A percentile compares a stretch with the other conserved stretches of the same genome.
Conservation (phyloP, 768 basidiomycete genomes). For the Lepiota brunneoincarnata region DNA sequence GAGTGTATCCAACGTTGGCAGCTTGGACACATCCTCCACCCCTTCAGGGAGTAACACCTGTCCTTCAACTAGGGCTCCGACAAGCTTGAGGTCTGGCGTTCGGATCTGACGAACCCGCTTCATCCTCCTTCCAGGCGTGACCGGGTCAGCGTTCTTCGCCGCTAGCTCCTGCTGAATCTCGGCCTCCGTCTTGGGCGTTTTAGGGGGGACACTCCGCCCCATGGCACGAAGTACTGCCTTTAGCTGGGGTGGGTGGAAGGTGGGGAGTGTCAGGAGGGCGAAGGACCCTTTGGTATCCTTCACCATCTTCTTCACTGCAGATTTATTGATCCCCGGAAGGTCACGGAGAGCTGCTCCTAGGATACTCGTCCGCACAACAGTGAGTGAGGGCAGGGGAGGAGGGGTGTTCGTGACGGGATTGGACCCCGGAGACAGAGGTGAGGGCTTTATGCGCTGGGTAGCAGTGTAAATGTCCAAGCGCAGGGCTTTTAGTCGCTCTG, state of each 20-base stretch:
- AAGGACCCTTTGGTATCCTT: constrained; percentile 56
- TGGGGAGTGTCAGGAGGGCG: constrained; percentile 62
- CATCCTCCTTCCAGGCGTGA: constrained; percentile 66
- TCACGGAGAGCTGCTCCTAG: constrained; percentile 77
- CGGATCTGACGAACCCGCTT: constrained; percentile 55
- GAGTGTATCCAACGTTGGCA: constrained; percentile 77
- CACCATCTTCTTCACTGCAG: constrained; percentile 50
- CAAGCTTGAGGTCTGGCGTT: constrained; percentile 65
- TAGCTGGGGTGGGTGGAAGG: constrained; percentile 72
- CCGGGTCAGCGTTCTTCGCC: constrained; percentile 60
- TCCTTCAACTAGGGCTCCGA: constrained; percentile 81
- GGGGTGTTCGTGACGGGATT: constrained; percentile 26
- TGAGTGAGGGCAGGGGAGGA: constrained; percentile 49
- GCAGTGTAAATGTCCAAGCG: constrained; percentile 66
- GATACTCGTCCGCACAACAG: constrained; percentile 72
- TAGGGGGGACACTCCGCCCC: constrained; percentile 62
- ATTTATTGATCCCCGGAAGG: constrained; percentile 46
- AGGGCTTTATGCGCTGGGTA: constrained; percentile 41
- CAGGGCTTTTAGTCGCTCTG: constrained; percentile 63
- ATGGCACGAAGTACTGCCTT: constrained; percentile 64
- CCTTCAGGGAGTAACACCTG: constrained; percentile 59
- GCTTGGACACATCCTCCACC: constrained; percentile 61
- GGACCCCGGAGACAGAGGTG: constrained; percentile 30
- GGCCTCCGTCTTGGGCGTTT: constrained; percentile 48
- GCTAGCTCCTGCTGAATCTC: constrained; percentile 47